Percentiles rank a stretch among this genome's conserved stretches.
Conservation (phyloP, 305 asterid species). For the Fraxinus nigra region DNA sequence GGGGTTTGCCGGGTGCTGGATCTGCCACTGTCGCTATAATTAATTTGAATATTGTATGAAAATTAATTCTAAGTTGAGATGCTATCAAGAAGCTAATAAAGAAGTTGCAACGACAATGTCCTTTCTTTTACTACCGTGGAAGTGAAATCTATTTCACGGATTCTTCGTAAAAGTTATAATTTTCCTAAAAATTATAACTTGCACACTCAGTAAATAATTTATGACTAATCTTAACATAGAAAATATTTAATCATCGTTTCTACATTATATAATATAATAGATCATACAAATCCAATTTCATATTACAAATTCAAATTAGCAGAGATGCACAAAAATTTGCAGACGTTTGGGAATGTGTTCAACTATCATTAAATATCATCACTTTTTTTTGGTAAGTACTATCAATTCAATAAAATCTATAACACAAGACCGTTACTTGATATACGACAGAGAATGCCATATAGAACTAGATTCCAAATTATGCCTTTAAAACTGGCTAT, state of each 20-base stretch:
- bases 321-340: background rate
- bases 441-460: background rate
- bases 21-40: background rate
- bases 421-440: background rate
- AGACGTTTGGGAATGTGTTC: background rate
- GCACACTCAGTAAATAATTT: no score
- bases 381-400: background rate
- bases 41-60: background rate
- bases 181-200: no score
- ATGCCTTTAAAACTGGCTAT: background rate
- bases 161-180: background rate
- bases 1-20: no score
- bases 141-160: background rate
- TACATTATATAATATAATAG: background rate
- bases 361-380: background rate
- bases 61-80: background rate
- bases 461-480: background rate
- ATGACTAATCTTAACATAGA: background rate
- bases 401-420: background rate
- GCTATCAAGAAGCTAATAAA: background rate
- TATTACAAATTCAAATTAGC: background rate
- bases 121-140: background rate
- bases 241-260: no score
- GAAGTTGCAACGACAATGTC: background rate
- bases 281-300: background rate